Evolutionary conservation across 106 monocot species (phyloP).

Genomic region (Alisma plantagoaquatica): DNA sequence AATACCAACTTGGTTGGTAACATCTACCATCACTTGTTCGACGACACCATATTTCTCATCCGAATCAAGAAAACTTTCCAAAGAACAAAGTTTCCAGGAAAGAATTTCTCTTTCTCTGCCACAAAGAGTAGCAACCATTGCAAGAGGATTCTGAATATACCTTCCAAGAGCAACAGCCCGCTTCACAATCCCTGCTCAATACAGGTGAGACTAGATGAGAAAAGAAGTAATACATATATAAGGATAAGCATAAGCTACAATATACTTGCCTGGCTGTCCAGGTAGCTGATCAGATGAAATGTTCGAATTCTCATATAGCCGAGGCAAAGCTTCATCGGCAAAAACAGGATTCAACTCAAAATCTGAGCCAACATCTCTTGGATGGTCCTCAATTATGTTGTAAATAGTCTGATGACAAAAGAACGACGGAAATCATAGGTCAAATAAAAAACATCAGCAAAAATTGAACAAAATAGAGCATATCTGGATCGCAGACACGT

Average conservation of each 20-base stretch:
- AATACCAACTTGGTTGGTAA: conserved; percentile 84
- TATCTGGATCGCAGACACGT: no score
- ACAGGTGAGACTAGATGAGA: neutral
- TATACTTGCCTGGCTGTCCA: conserved; percentile 59
- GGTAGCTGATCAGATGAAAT: conserved; percentile 86
- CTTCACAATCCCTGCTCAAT: conserved; percentile 67
- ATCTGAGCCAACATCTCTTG: conserved; percentile 67
- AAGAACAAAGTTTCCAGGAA: conserved; percentile 85
- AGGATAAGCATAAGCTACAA: neutral
- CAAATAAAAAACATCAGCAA: no score
- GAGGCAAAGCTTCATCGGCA: conserved; percentile 83
- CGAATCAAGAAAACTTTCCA: conserved; percentile 67
- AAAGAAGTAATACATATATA: neutral
- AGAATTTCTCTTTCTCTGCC: conserved; percentile 87
- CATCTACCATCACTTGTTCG: conserved; percentile 97
- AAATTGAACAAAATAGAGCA: no score
- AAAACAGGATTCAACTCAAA: conserved; percentile 62
- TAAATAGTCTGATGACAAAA: conserved; percentile 55
- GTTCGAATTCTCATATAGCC: conserved; percentile 79
- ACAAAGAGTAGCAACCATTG: conserved; percentile 93
- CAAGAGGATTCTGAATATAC: conserved; percentile 92
- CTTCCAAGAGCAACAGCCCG: conserved; percentile 94
- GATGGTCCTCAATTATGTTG: conserved; percentile 90
- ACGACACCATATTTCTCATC: conserved; percentile 93
- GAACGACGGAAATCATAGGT: no score